phyloP scores from a whole-genome alignment of 2,329 filamentous ascomycete genomes.

The Arthrobotrys sinensis region DNA sequence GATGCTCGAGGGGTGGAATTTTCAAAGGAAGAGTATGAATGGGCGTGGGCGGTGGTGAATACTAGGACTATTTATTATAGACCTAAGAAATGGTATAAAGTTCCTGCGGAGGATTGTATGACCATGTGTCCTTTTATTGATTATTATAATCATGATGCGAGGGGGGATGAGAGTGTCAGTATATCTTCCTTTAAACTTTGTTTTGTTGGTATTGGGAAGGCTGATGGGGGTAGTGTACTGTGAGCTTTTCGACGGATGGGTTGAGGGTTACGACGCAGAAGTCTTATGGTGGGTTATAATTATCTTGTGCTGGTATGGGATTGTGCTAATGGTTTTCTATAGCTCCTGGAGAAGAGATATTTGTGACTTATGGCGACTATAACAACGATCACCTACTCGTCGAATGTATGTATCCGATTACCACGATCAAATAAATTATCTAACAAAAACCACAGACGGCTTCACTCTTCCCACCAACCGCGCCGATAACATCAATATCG shows the following conservation, averaged over 20 bases:
- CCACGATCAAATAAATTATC: background rate
- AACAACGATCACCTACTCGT: slow-evolving; percentile 80
- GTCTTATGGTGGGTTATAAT: slow-evolving; percentile 30
- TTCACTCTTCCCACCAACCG: slow-evolving; percentile 45
- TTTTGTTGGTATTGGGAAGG: background rate
- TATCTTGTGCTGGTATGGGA: background rate
- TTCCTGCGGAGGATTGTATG: slow-evolving; percentile 63
- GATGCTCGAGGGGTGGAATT: slow-evolving; percentile 50
- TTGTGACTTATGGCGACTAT: slow-evolving; percentile 79
- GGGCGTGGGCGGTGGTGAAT: slow-evolving; percentile 64
- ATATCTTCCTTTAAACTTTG: background rate
- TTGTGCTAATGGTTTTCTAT: background rate
- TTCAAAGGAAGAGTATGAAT: slow-evolving; percentile 61
- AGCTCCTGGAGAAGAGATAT: slow-evolving; percentile 74
- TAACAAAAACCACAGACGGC: slow-evolving; percentile 34
- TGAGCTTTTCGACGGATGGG: slow-evolving; percentile 50
- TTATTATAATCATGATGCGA: slow-evolving; percentile 64
- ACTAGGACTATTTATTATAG: slow-evolving; percentile 64
- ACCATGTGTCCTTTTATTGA: slow-evolving; percentile 65
- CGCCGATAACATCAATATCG: slow-evolving; percentile 47
- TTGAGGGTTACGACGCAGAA: slow-evolving; percentile 52
- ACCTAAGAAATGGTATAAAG: slow-evolving; percentile 59
- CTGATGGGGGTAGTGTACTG: slow-evolving; percentile 14
- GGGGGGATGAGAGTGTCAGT: slow-evolving; percentile 35
- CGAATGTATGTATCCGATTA: slow-evolving; percentile 70